Percentiles rank a stretch among this genome's conserved stretches.
Conservation (phyloP, 495 filamentous ascomycete genomes). For the Xanthoparmelia taractica region DNA sequence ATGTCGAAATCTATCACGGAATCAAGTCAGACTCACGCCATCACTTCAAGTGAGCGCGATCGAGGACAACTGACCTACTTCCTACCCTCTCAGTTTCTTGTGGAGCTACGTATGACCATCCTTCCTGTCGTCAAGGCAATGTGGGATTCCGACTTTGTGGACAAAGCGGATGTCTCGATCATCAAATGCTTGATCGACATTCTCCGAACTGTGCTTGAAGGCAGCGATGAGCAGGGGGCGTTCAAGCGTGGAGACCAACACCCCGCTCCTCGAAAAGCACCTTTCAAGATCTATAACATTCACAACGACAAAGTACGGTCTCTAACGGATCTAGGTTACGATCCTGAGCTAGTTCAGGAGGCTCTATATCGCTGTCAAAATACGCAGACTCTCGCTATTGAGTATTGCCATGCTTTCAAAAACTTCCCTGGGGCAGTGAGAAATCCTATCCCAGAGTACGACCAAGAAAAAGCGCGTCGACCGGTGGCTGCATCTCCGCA, state of each 20-base stretch:
- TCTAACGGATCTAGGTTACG: slow-evolving; percentile 43
- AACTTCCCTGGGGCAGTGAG: slow-evolving; percentile 35
- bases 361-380: slow-evolving; percentile 78
- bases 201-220: slow-evolving; percentile 67
- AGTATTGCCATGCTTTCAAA: slow-evolving; percentile 63
- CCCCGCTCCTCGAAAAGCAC: slow-evolving; percentile 32
- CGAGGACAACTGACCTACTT: slow-evolving; percentile 59
- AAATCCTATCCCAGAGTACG: slow-evolving; percentile 52
- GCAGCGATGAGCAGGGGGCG: slow-evolving; percentile 63
- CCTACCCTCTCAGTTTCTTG: slow-evolving; percentile 66
- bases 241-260: slow-evolving; percentile 51
- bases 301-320: slow-evolving; percentile 39
- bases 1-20: slow-evolving; percentile 72
- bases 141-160: slow-evolving; percentile 75
- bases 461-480: slow-evolving; percentile 37
- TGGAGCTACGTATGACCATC: slow-evolving; percentile 78
- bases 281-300: slow-evolving; percentile 41
- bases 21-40: slow-evolving; percentile 55
- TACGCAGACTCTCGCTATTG: slow-evolving; percentile 46
- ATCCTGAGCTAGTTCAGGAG: slow-evolving; percentile 59
- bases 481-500: slow-evolving; percentile 13
- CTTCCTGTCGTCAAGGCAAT: slow-evolving; percentile 69
- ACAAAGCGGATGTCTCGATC: slow-evolving; percentile 65
- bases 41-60: slow-evolving; percentile 48
- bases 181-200: slow-evolving; percentile 78